Evolutionary conservation across 2,329 filamentous ascomycete genomes (phyloP).

Genomic region (Allantophomopsis lycopodina): DNA sequence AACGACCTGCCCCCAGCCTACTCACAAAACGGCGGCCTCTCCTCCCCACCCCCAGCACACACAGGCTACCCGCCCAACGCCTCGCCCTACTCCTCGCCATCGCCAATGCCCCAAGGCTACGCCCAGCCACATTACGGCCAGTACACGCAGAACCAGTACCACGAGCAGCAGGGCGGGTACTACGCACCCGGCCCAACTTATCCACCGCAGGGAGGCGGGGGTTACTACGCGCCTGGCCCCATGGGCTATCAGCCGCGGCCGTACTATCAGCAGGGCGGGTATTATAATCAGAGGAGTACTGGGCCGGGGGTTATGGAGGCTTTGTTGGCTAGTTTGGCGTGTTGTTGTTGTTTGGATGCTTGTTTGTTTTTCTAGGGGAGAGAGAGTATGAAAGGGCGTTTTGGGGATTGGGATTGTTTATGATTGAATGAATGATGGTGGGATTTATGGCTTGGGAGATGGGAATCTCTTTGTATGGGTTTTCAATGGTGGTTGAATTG

Average conservation of each 20-base stretch:
- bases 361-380: constrained; percentile 3
- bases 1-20: too few species aligned
- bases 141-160: constrained; percentile 3
- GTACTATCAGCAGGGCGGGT: constrained; percentile 23
- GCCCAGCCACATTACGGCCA: constrained; percentile 1
- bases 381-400: too few species aligned
- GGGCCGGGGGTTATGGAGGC: constrained; percentile 26
- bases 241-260: constrained; percentile 8
- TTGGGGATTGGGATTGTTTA: too few species aligned
- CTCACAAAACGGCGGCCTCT: too few species aligned
- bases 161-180: constrained; percentile 7
- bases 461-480: too few species aligned
- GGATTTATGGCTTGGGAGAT: too few species aligned
- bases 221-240: constrained; percentile 1
- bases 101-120: background rate
- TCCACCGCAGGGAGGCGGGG: constrained; percentile 4
- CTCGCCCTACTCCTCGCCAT: background rate
- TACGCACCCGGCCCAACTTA: constrained; percentile 11
- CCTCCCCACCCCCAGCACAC: too few species aligned
- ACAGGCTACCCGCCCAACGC: too few species aligned
- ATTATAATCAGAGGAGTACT: constrained; percentile 18
- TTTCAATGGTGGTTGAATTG: too few species aligned
- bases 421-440: too few species aligned
- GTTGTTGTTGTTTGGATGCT: constrained; percentile 34
- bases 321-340: constrained; percentile 28